These are phyloP conservation scores for Somion occarium DNA, from an alignment of 1,284 basidiomycete genomes.

Conservation along the genomic window DNA sequence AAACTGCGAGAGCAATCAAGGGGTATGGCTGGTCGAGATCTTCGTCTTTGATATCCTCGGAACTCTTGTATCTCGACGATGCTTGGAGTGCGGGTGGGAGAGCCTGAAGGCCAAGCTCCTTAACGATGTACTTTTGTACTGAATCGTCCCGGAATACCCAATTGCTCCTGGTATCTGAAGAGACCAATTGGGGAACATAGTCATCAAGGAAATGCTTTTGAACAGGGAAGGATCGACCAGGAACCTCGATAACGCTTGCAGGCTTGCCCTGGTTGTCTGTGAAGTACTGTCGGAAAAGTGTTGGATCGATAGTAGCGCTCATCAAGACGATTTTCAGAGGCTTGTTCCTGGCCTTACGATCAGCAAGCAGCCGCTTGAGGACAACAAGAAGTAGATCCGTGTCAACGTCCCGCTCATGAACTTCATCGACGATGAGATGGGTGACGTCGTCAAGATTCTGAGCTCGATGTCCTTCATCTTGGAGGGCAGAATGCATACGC, in stretches of 20 bases:
- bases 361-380: conserved; percentile 79
- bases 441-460: conserved; percentile 77
- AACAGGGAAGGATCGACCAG: conserved; percentile 93
- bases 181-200: conserved; percentile 53
- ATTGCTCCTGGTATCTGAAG: conserved; percentile 24
- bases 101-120: conserved; percentile 55
- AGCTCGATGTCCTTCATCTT: conserved; percentile 33
- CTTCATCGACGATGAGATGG: conserved; percentile 94
- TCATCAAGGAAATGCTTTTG: conserved; percentile 81
- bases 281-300: conserved; percentile 89
- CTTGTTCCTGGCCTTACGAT: conserved; percentile 68
- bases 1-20: conserved; percentile 79
- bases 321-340: conserved; percentile 91
- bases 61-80: conserved; percentile 12
- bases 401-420: conserved; percentile 94
- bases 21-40: conserved; percentile 84
- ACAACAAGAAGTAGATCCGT: conserved; percentile 92
- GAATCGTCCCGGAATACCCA: conserved; percentile 78
- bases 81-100: conserved; percentile 12
- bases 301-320: conserved; percentile 94
- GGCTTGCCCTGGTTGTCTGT: conserved; percentile 54
- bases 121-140: conserved; percentile 74
- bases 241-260: conserved; percentile 79
- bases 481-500: conserved; percentile 78
- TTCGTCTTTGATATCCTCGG: conserved; percentile 37